These are phyloP conservation scores for Dendryphion nanum DNA, from an alignment of 2,329 filamentous ascomycete species.

Conservation along the genomic window DNA sequence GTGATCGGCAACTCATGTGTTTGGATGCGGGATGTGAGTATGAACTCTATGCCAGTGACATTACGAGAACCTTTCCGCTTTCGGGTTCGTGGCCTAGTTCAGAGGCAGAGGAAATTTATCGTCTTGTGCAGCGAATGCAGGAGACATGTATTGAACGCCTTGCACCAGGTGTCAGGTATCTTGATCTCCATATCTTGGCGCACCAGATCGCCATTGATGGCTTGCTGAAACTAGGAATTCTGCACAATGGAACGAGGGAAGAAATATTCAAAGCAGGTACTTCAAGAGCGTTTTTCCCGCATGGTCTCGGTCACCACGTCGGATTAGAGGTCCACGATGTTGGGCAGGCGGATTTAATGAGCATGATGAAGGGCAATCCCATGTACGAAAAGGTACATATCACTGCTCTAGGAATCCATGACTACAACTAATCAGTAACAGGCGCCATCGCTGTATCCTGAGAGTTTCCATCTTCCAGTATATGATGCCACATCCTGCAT, in stretches of 20 bases:
- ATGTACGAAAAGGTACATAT: constrained; percentile 22
- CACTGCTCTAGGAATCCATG: background rate
- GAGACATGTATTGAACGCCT: constrained; percentile 67
- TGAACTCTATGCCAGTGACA: constrained; percentile 80
- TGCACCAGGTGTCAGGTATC: constrained; percentile 67
- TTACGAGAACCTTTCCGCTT: constrained; percentile 85
- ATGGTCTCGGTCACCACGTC: constrained; percentile 86
- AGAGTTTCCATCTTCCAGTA: constrained; percentile 32
- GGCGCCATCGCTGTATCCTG: constrained; percentile 32
- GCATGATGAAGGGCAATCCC: constrained; percentile 20
- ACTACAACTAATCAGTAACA: constrained; percentile 3
- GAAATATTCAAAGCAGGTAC: constrained; percentile 76
- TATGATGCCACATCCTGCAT: constrained; percentile 28
- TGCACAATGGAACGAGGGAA: constrained; percentile 62
- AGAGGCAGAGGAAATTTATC: constrained; percentile 72
- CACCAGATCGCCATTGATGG: constrained; percentile 70
- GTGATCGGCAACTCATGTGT: constrained; percentile 70
- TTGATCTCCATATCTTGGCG: constrained; percentile 70
- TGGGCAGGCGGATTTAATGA: constrained; percentile 36
- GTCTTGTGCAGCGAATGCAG: constrained; percentile 80
- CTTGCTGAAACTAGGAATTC: constrained; percentile 68
- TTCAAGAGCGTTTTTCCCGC: constrained; percentile 88
- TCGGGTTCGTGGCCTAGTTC: constrained; percentile 64
- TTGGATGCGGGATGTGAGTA: constrained; percentile 89
- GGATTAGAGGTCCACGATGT: constrained; percentile 89